Evolutionary conservation across 768 basidiomycete species (phyloP), one percentile per base, ranked within the genome.

Genomic region (Porpolomopsis calyptriformis): DNA sequence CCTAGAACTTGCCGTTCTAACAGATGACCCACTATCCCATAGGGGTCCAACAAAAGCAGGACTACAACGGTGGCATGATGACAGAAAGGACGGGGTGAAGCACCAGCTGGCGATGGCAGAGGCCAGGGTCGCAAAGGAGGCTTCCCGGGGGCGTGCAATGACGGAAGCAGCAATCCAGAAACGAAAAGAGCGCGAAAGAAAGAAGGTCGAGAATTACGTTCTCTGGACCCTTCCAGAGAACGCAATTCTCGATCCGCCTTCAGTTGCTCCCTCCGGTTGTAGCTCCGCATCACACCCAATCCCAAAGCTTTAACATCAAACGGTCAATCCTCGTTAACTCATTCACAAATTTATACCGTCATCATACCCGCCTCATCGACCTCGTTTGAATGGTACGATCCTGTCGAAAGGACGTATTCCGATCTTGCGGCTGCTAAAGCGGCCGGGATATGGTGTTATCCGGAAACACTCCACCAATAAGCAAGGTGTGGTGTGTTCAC

Each of bases 391-490:
- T 94, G 91, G 91, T 92, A 91, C 58, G 48, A 62, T 20, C 66
- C 72, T 2, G 51, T 59, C 25, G 27, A 54, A 3, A 57, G 61
- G 54, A 64, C 70, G 2, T 84, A 79, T 59, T 41, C 67, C 1
- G 77, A 80, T 2, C 65, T 92, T 31, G 63, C 67, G 4, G 64
- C 71, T 0, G 89, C 90, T 4, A 74, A 68, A 26, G 67, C 64
- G 4, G 84, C 83, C 0, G 79, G 80, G 1, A 61, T 93, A 38
- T 94, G 89, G 89, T 64, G 66, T 14, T 91, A 84, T 57, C 89
- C 90, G 0, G 62, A 70, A 3, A 80, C 68, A 2, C 63, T 76
- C 2, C 59, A 70, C 34, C 82, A 94, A 58, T 71, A 76, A 2
- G 88, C 91, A 9, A 72, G 79, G 45, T 91, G 86, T 51, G 79